Evolutionary conservation across 164 flowering plant species (phyloP), one percentile per base, ranked within the genome.

Genomic region (Liriodendron chinense): DNA sequence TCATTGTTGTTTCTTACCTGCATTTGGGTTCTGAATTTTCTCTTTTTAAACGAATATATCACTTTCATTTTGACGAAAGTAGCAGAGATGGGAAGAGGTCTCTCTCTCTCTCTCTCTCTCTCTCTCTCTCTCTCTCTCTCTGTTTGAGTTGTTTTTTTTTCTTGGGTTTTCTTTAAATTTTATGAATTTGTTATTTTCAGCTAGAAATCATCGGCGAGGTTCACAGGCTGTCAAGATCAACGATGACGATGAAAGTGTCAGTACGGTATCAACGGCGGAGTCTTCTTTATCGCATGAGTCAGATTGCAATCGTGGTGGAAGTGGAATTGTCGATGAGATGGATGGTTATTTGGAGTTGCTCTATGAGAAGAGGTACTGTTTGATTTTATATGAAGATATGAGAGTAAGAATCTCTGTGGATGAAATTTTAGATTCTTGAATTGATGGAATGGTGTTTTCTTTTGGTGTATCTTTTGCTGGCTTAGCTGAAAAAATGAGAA

Each of bases 261-360:
- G 70, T 20, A 68, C 70, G 13, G 53, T 68, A 24, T 68, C 70
- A 68, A 68, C 70, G 13, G 70, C 70, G 7, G 70, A 68, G 14
- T 68, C 70, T 25, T 68, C 70, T 12, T 24, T 24, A 9, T 12
- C 70, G 9, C 21, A n/a, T 7, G 70, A 68, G 28, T 24, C 18
- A 10, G 48, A 43, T 43, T 34, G 28, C 21, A 16, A 24, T 28
- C 47, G 14, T 20, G 47, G n/a, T 34, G 70, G 28, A 6, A 34
- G 21, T 18, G 5, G 9, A 3, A 2, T 34, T 2, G 43, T 34
- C 43, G 6, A 34, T 68, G 70, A 34, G 47, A 34, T 68, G 13
- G 71, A 68, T n/a, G n/a, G 18, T 47, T 25, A 25, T 47, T 68
- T 68, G 71, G 71, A 68, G 25, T 28, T 47, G 28, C 71, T 68